Conservation (phyloP, 2,329 filamentous ascomycete species). For the Lasiodiplodia hormozganensis region DNA sequence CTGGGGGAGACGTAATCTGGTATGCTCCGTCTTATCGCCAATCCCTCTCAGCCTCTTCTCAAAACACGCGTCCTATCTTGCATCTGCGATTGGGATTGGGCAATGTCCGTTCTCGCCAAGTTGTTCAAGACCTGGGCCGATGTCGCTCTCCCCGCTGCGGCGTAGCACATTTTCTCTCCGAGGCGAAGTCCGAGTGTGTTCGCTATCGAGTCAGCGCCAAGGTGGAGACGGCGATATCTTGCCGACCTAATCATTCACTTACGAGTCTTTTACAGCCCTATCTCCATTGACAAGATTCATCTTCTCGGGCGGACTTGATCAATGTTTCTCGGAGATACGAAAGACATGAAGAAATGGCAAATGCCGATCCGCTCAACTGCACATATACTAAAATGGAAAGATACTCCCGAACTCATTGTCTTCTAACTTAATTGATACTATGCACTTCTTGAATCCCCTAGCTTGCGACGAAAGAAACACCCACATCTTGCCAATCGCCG, state of each 20-base stretch:
- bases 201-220: constrained; percentile 11
- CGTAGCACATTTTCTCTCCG: not conserved
- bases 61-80: not conserved
- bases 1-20: constrained; percentile 15
- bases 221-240: not conserved
- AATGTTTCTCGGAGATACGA: too few species aligned
- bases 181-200: not conserved
- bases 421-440: too few species aligned
- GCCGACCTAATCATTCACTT: not conserved
- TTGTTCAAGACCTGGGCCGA: not conserved
- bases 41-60: not conserved
- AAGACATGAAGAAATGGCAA: too few species aligned
- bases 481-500: not conserved
- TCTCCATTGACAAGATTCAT: not conserved
- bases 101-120: not conserved
- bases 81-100: not conserved
- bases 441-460: too few species aligned
- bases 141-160: not conserved
- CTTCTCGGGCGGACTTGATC: too few species aligned
- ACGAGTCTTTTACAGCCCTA: not conserved
- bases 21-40: constrained; percentile 7
- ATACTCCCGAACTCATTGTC: too few species aligned
- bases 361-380: too few species aligned
- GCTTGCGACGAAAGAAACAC: not conserved
- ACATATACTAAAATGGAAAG: too few species aligned